Base-by-base conservation (phyloP, 164 flowering plant genomes). In the Protea cynaroides region DNA sequence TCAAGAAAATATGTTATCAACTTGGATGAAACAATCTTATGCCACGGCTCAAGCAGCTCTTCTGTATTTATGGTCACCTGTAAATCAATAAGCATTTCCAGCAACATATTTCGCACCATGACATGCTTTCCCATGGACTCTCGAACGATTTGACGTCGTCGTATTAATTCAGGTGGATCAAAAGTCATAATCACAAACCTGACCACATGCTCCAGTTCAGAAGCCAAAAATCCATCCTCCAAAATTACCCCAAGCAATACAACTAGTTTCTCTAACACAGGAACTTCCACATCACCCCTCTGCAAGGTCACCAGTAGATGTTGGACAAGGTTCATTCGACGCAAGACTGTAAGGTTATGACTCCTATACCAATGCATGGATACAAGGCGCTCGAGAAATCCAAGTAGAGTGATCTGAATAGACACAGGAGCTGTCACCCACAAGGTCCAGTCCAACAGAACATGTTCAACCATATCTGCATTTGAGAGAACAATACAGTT, bases 401-500 rank as follows among this genome's bases (percentile, higher is more conserved):
- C 84, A 57, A 87, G 70, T 22, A 87, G 74, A 25, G 94, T 76
- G 76, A 87, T 85, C 68, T 87, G 94, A 68, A 85, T 80, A 9
- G 90, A 71, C 69, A 85, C 69, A 24, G 85, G 76, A 60, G 94
- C 89, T 11, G 78, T 76, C 23, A 87, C 94, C 94, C 94, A 87
- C 65, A 87, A 66, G n/a, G 94, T 87, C 94, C 94, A 87, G 67
- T 87, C 94, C 78, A 87, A 74, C 71, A 87, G 72, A 23, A 87
- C 87, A 83, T 87, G 94, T 64, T 87, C 94, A 65, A 85, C 89
- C 94, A 87, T 87, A 65, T 87, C 94, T 46, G 87, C 79, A 79
- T 85, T 87, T 62, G 94, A 82, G 59, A 87, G 75, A 40, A 87
- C 90, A 62, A 87, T 82, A 79, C 94, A 87, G 67, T 85, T 87